Evolutionary conservation across 169 alveolate genomes (phyloP), one percentile per base, ranked within the genome.

Genomic region (Plasmodium inui): DNA sequence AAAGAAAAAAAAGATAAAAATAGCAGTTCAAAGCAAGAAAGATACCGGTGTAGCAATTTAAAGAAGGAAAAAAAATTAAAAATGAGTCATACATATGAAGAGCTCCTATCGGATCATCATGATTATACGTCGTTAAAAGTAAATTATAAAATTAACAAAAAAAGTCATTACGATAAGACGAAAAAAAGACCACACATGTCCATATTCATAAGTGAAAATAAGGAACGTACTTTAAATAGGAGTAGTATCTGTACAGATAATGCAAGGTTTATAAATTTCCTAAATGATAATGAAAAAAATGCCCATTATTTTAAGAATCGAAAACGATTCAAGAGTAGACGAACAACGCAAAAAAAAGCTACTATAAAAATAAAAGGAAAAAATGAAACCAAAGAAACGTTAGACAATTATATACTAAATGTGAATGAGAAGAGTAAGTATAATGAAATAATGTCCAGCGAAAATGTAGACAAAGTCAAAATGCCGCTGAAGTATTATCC

Each of bases 171-270:
- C 28, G 94, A 88, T 19, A 88, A 89, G 41, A 37, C 90, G 32
- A 89, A 89, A 39, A 89, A 79, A 46, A 89, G 70, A 80, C 8
- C 32, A 22, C 72, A 12, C 53, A 14, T 80, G 19, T 70, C 88
- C 19, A 89, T 89, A 14, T 14, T 55, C 3, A 50, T 89, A 28
- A 61, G 71, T 67, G 94, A 89, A 57, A 78, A 89, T 17, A 53
- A 89, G 22, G 61, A 79, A 50, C 70, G 82, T 17, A 70, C 46
- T 5, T 26, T 80, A 39, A 85, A 74, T 32, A 85, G 34, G 67
- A 89, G 94, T n/a, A 89, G 94, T 19, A 80, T 89, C 53, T 89
- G 94, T 19, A 89, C 94, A 53, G 94, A 89, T 67, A 89, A 89
- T 89, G 90, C 82, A 39, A 57, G 28, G 14, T 89, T 89, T 89